A percentile compares a stretch with the other conserved stretches of the same genome.
Evolutionary conservation across 2,329 filamentous ascomycete genomes (phyloP).

Genomic region (Penicillium capsulatum): DNA sequence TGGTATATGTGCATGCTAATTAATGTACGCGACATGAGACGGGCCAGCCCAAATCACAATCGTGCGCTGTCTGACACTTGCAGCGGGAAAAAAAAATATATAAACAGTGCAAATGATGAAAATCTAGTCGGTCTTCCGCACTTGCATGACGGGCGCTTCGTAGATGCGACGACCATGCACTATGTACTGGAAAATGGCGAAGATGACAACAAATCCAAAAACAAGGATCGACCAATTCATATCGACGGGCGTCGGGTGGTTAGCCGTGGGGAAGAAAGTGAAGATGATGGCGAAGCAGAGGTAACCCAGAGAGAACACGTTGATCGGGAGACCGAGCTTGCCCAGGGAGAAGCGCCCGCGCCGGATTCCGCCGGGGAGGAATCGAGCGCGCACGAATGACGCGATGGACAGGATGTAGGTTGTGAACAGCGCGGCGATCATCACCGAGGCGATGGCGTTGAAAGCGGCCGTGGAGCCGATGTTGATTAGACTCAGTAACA

Average conservation of each 20-base stretch:
- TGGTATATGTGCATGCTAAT: too few species aligned
- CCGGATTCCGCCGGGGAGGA: constrained; percentile 19
- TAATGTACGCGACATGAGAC: too few species aligned
- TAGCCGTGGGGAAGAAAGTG: constrained; percentile 30
- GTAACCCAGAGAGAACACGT: constrained; percentile 27
- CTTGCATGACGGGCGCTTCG: constrained; percentile 22
- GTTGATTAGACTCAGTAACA: constrained; percentile 48
- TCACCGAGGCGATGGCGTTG: constrained; percentile 52
- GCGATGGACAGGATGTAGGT: constrained; percentile 48
- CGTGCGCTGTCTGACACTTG: too few species aligned
- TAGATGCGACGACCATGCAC: constrained; percentile 21
- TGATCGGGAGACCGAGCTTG: constrained; percentile 26
- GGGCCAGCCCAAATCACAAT: too few species aligned
- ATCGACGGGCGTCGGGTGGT: constrained; percentile 15
- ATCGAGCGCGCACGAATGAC: constrained; percentile 19
- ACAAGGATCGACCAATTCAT: constrained; percentile 29
- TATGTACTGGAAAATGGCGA: constrained; percentile 20
- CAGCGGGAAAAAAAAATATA: too few species aligned
- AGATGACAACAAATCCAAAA: constrained; percentile 22
- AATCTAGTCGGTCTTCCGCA: constrained; percentile 17
- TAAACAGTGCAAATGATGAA: too few species aligned
- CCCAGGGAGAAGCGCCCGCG: constrained; percentile 25
- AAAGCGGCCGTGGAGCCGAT: constrained; percentile 51
- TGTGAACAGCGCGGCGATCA: constrained; percentile 48
- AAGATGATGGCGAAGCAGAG: constrained; percentile 28